Base-by-base conservation (phyloP, 2,329 filamentous ascomycete species). In the Paracoccidioides brasiliensis region DNA sequence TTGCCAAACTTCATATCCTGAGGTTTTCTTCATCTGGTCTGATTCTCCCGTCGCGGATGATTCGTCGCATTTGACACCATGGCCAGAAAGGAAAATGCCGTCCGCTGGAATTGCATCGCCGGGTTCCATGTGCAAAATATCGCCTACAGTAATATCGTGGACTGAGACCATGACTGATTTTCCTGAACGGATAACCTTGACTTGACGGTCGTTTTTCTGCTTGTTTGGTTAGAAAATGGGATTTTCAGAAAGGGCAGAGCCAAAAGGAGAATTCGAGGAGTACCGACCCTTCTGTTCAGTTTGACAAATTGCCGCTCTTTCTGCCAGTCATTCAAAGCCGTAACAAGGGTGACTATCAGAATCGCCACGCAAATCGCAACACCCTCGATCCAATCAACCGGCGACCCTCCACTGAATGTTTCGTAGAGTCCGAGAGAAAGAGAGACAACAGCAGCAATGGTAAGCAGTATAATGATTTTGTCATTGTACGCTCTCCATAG, bases 21-120 rank as follows among this genome's bases (percentile, higher is more conserved):
- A 67, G 0, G 77, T 80, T 71, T 88, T 88, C 68, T 81, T 83
- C 67, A 87, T 78, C 52, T 83, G 77, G 62, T 88, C 84, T 0
- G 84, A 87, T 69, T 88, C 85, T 60, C 85, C 85, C 10, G 85
- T 88, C 1, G 83, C 82, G 9, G 84, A 86, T 2, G 83, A 86
- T 64, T 88, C 85, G 62, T 88, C 85, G 63, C 84, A 88, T 66
- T 84, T 83, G 58, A 86, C 69, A 43, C 80, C 80, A 59, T 85
- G 79, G 1, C 83, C 82, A 9, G 77, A 74, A 58, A 88, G 82
- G 57, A 88, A 80, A 54, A 86, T 76, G 5, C 85, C 85, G 64
- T 88, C 85, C 1, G 83, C 84, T 0, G 85, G 84, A 41, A 88
- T 77, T 55, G 86, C 75, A 62, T 88, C 84, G 58, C 85, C 85